Conservation (phyloP, 164 flowering plant genomes). For the Warburgia ugandensis region DNA sequence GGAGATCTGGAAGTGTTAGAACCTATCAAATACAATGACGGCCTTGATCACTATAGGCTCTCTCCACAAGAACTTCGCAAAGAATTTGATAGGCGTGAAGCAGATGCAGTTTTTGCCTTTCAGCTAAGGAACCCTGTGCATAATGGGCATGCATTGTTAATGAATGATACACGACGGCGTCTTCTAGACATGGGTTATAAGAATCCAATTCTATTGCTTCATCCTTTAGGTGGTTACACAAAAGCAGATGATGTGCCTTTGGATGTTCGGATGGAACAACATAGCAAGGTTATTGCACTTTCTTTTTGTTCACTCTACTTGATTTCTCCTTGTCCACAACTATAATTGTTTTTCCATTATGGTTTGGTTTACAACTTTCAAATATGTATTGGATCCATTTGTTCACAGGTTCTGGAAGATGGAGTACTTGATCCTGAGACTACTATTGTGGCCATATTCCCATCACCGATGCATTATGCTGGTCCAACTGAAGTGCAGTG, state of each 20-base stretch:
- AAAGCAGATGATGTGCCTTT: conserved; percentile 96
- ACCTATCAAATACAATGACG: conserved; percentile 83
- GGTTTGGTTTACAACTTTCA: too few relatives aligned
- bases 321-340: too few relatives aligned
- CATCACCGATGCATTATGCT: conserved; percentile 98
- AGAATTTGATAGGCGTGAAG: conserved; percentile 81
- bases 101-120: conserved; percentile 98
- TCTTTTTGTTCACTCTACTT: conserved; percentile 2
- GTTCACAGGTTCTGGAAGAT: conserved; percentile 97
- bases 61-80: conserved; percentile 72
- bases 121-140: conserved; percentile 96
- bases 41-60: conserved; percentile 93
- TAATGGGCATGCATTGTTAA: conserved; percentile 89
- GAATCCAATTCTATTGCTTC: conserved; percentile 85
- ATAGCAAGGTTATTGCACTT: conserved; percentile 64
- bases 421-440: conserved; percentile 91
- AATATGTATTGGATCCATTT: too few relatives aligned
- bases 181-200: conserved; percentile 89
- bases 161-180: conserved; percentile 84
- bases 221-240: conserved; percentile 88
- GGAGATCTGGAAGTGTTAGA: conserved; percentile 84
- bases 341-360: too few relatives aligned
- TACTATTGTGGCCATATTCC: conserved; percentile 89
- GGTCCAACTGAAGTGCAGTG: conserved; percentile 99
- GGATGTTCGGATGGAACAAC: conserved; percentile 97